Percentiles rank a stretch among this genome's conserved stretches.
Evolutionary conservation across 2,329 filamentous ascomycete genomes (phyloP).

Genomic region (Lecanicillium sp.): DNA sequence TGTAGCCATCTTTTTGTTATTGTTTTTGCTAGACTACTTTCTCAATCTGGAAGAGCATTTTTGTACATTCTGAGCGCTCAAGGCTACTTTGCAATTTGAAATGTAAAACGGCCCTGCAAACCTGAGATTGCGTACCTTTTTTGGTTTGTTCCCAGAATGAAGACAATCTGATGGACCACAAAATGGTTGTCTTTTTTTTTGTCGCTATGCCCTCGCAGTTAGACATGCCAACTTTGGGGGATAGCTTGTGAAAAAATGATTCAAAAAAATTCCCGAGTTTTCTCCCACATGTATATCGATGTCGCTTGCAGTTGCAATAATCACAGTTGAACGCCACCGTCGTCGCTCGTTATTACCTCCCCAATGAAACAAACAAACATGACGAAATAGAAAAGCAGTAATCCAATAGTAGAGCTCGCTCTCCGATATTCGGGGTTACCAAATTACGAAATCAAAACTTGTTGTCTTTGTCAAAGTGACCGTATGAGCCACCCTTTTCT

Average conservation of each 20-base stretch:
- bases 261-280: too few species aligned
- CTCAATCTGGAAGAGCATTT: constrained; percentile 14
- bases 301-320: too few species aligned
- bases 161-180: constrained; percentile 1
- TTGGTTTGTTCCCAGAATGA: background rate
- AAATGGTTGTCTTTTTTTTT: background rate
- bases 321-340: too few species aligned
- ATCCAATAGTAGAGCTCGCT: too few species aligned
- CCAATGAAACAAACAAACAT: background rate
- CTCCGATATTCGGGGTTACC: too few species aligned
- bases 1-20: constrained; percentile 11
- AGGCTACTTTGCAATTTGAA: constrained; percentile 10
- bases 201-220: too few species aligned
- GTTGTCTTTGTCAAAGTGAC: constrained; percentile 20
- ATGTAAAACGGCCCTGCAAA: constrained; percentile 5
- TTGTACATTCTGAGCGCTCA: constrained; percentile 14
- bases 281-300: too few species aligned
- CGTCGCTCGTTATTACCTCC: background rate
- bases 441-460: too few species aligned
- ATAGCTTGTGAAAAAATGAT: too few species aligned
- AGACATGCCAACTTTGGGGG: too few species aligned
- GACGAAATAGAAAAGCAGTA: too few species aligned
- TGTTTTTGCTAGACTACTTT: background rate
- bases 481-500: constrained; percentile 27
- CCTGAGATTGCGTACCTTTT: background rate